A percentile compares a stretch with the other conserved stretches of the same genome.
These are phyloP conservation scores for Kwoniella europaea DNA, from an alignment of 768 basidiomycete species.

Conservation along the genomic window DNA sequence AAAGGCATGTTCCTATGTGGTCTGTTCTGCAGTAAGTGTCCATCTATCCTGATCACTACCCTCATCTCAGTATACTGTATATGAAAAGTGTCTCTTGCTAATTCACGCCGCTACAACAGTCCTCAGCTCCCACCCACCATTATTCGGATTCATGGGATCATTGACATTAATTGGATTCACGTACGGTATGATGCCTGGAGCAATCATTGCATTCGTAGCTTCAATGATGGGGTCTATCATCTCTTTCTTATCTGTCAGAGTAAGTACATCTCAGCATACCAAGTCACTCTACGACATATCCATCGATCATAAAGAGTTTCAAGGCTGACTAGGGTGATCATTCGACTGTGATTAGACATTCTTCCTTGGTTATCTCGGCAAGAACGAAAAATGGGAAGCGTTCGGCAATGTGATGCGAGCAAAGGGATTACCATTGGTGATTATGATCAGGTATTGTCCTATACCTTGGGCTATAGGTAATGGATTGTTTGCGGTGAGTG, in stretches of 20 bases:
- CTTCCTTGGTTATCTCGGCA: slow-evolving; percentile 49
- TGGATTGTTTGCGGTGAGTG: slow-evolving; percentile 56
- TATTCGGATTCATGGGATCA: slow-evolving; percentile 55
- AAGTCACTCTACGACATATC: background rate
- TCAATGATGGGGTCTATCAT: slow-evolving; percentile 48
- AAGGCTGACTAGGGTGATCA: no score
- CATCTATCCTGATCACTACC: no score
- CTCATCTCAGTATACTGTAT: no score
- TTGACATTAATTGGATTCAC: slow-evolving; percentile 57
- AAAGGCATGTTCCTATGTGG: slow-evolving; percentile 46
- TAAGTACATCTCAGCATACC: slow-evolving; percentile 25
- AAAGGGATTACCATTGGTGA: slow-evolving; percentile 55
- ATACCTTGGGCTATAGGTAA: slow-evolving; percentile 57
- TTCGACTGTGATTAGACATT: slow-evolving; percentile 39
- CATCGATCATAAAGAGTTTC: background rate
- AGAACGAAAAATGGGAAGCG: slow-evolving; percentile 54
- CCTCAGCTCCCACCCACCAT: slow-evolving; percentile 55
- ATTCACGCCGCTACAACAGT: slow-evolving; percentile 29
- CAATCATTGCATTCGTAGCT: slow-evolving; percentile 41
- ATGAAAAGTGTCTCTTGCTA: background rate
- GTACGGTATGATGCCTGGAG: slow-evolving; percentile 55
- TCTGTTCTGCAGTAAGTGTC: slow-evolving; percentile 45
- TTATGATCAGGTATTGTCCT: slow-evolving; percentile 58
- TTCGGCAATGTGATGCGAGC: slow-evolving; percentile 55
- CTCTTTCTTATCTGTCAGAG: slow-evolving; percentile 53